Percentiles rank a stretch among this genome's conserved stretches.
These are phyloP conservation scores for Malus hybrid DNA, from an alignment of 331 rosid genomes.

Conservation along the genomic window DNA sequence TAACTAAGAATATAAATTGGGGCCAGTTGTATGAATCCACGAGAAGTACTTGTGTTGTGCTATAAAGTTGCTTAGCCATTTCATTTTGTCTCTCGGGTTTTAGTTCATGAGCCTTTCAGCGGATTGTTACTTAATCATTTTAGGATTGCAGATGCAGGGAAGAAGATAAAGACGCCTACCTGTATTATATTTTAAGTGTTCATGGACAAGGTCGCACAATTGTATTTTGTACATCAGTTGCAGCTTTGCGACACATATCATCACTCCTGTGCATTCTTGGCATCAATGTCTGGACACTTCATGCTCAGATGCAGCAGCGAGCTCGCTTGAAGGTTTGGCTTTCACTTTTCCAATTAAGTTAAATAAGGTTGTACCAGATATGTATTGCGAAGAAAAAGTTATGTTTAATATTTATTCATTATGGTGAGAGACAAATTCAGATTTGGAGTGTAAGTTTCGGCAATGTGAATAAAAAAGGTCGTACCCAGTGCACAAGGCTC, in stretches of 20 bases:
- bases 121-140: constrained; percentile 9
- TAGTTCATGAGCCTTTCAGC: neutral
- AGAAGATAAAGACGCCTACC: constrained; percentile 85
- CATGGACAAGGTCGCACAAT: constrained; percentile 92
- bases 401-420: neutral
- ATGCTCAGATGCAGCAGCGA: constrained; percentile 88
- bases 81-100: too few relatives aligned
- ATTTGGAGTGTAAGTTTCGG: neutral
- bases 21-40: too few relatives aligned
- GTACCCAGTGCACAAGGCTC: too few relatives aligned
- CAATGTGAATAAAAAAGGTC: too few relatives aligned
- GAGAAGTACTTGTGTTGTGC: too few relatives aligned
- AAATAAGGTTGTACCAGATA: neutral
- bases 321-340: constrained; percentile 76
- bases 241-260: constrained; percentile 84
- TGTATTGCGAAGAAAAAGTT: neutral
- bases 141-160: constrained; percentile 75
- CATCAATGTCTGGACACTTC: constrained; percentile 65
- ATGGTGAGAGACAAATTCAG: neutral
- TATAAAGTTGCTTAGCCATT: too few relatives aligned
- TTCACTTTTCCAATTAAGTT: neutral
- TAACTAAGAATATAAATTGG: too few relatives aligned
- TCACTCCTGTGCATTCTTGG: constrained; percentile 77
- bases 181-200: constrained; percentile 76
- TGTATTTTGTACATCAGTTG: constrained; percentile 83